A percentile compares a stretch with the other conserved stretches of the same genome.
Evolutionary conservation across 371 early-diverging fungal species (phyloP).

Genomic region (Dipsacomyces acuminosporus): DNA sequence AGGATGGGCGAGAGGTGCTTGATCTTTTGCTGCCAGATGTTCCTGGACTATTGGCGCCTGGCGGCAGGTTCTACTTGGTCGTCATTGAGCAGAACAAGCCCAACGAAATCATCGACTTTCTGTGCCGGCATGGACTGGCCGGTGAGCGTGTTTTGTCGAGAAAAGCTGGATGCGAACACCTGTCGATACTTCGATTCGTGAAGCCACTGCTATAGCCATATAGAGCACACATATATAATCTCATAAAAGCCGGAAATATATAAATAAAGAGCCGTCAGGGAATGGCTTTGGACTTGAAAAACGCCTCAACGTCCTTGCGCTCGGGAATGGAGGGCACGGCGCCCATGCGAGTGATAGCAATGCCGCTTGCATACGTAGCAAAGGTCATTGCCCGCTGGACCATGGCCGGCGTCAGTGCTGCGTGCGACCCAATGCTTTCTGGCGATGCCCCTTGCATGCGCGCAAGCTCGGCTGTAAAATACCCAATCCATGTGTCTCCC

Average conservation of each 20-base stretch:
- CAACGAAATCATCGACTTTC: conserved; percentile 59
- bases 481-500: conserved; percentile 86
- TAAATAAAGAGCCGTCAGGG: neutral
- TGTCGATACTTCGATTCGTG: conserved; percentile 20
- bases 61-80: conserved; percentile 82
- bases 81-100: conserved; percentile 87
- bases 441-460: conserved; percentile 24
- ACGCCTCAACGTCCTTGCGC: conserved; percentile 32
- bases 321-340: conserved; percentile 54
- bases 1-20: conserved; percentile 86
- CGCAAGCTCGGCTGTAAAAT: conserved; percentile 61
- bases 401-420: conserved; percentile 19
- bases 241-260: neutral
- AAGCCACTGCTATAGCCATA: neutral
- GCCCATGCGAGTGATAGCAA: conserved; percentile 51
- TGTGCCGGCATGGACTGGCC: conserved; percentile 1
- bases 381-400: conserved; percentile 47
- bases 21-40: conserved; percentile 73
- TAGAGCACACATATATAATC: too few species aligned
- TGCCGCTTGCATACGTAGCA: conserved; percentile 51
- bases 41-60: conserved; percentile 55
- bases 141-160: conserved; percentile 23
- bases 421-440: conserved; percentile 20
- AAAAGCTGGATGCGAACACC: conserved; percentile 21
- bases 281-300: conserved; percentile 13